These are phyloP conservation scores for Tuber brumale DNA, from an alignment of 495 filamentous ascomycete species.

Conservation along the genomic window DNA sequence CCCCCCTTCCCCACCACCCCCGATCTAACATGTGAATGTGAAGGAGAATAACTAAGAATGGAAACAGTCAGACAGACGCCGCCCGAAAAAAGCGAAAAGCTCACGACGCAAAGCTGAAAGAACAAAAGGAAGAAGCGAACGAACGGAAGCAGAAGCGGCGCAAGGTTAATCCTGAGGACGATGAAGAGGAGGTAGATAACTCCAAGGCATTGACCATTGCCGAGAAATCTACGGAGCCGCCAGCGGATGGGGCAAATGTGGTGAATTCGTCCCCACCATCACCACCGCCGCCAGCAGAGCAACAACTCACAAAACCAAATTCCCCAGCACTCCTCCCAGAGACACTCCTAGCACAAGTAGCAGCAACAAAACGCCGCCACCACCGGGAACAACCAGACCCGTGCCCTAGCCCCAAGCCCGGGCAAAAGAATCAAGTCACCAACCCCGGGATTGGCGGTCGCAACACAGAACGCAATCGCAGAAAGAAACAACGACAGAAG, in stretches of 20 bases:
- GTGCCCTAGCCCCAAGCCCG: background rate
- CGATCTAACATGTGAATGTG: background rate
- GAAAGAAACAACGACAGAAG: conserved; percentile 27
- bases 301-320: conserved; percentile 8
- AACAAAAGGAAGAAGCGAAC: conserved; percentile 28
- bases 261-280: background rate
- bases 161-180: conserved; percentile 9
- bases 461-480: conserved; percentile 12
- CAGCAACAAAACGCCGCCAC: conserved; percentile 7
- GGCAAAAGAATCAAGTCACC: background rate
- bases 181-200: conserved; percentile 14
- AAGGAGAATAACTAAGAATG: background rate
- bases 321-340: conserved; percentile 24
- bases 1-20: background rate
- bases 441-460: background rate
- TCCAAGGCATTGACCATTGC: conserved; percentile 19
- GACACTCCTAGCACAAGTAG: conserved; percentile 20
- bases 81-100: conserved; percentile 34
- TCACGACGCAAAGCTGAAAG: conserved; percentile 30
- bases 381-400: background rate
- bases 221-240: conserved; percentile 7
- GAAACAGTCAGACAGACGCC: conserved; percentile 29
- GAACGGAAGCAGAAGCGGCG: conserved; percentile 23
- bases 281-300: background rate
- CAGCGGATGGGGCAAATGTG: background rate